A percentile compares a stretch with the other conserved stretches of the same genome.
Conservation (phyloP, 139 green algal species). For the Closterium sp. region DNA sequence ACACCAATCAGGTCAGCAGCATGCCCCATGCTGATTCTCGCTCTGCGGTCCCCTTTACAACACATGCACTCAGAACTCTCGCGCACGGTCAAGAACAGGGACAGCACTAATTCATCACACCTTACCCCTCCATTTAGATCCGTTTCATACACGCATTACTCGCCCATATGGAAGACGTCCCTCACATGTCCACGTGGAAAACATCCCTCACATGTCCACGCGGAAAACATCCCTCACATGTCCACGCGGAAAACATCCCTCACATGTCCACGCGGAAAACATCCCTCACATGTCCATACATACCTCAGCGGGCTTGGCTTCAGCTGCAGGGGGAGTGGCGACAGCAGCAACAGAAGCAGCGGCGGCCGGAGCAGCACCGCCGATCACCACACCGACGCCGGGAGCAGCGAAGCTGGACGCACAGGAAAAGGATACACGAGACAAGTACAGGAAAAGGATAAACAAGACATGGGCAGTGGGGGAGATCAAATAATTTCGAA, state of each 20-base stretch:
- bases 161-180: too few species aligned
- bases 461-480: background rate
- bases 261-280: too few species aligned
- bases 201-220: background rate
- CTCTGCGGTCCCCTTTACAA: background rate
- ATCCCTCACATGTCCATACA: too few species aligned
- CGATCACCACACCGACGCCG: constrained; percentile 51
- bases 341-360: constrained; percentile 8
- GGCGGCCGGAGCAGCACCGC: constrained; percentile 23
- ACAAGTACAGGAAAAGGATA: background rate
- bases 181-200: background rate
- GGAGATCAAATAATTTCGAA: too few species aligned
- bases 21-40: background rate
- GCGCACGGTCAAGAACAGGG: background rate
- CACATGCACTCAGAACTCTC: background rate
- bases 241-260: too few species aligned
- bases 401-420: constrained; percentile 57
- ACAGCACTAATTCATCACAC: background rate
- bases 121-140: too few species aligned
- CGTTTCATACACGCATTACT: too few species aligned
- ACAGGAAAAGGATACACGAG: background rate
- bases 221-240: constrained; percentile 18
- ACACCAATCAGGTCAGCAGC: background rate
- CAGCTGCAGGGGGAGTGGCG: constrained; percentile 23
- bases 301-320: constrained; percentile 40